These are phyloP conservation scores for Cardamine resedifolia DNA, from an alignment of 345 rosid species.

Conservation along the genomic window DNA sequence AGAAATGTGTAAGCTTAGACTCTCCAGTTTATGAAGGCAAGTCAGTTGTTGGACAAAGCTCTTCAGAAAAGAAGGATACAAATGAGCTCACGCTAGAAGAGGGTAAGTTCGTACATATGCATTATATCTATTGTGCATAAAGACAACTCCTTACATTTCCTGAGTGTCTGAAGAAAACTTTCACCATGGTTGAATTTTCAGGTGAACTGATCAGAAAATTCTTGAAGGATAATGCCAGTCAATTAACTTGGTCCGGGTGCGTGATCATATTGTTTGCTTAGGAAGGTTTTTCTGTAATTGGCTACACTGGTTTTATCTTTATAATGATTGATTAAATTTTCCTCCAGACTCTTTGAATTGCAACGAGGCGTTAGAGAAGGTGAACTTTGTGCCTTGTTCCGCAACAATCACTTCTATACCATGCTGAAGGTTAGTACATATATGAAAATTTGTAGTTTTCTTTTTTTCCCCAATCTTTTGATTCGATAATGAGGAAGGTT, in stretches of 20 bases:
- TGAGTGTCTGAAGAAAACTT: constrained; percentile 23
- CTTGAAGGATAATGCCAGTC: constrained; percentile 63
- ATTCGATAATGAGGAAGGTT: not conserved
- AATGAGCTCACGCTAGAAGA: constrained; percentile 61
- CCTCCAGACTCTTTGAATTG: constrained; percentile 67
- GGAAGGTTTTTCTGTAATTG: not conserved
- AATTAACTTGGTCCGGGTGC: constrained; percentile 77
- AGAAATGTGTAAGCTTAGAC: constrained; percentile 69
- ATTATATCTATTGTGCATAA: constrained; percentile 2
- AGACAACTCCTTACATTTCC: not conserved
- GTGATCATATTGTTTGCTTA: constrained; percentile 30
- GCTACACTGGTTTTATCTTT: not conserved
- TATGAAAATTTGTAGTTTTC: constrained; percentile 1
- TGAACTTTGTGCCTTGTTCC: constrained; percentile 85
- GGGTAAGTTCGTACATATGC: constrained; percentile 45
- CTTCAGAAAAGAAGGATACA: constrained; percentile 38
- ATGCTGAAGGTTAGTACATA: constrained; percentile 77
- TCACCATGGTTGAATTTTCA: constrained; percentile 33
- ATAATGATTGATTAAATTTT: not conserved
- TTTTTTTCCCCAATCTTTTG: not conserved
- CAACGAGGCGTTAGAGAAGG: constrained; percentile 69
- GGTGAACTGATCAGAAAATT: constrained; percentile 70
- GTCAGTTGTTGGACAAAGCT: constrained; percentile 65
- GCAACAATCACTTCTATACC: constrained; percentile 92
- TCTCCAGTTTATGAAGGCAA: constrained; percentile 67